Base-by-base conservation (phyloP, 169 alveolate species). In the Cyclospora cayetanensis region DNA sequence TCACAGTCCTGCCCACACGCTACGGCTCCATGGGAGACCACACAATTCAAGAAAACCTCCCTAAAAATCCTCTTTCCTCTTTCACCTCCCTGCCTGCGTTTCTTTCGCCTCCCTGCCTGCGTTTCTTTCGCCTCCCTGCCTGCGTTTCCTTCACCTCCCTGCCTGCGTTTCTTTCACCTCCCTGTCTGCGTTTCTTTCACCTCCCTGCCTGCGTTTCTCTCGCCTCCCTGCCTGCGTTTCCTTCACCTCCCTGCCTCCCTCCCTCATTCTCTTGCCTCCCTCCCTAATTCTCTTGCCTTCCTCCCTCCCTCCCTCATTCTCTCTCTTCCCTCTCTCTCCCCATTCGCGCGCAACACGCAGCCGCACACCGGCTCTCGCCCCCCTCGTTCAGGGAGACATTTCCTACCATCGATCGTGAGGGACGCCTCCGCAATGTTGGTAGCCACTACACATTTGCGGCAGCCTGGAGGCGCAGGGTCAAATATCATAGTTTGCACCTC, bases 341-440 rank as follows among this genome's bases (percentile, higher is more conserved):
- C 9, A 7, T 63, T 63, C 37, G 34, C 76, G n/a, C 15, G 35
- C 60, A 9, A 18, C 60, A 18, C 60, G 60, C 18, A 9, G 9
- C 60, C 60, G 25, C 25, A 9, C 60, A 11, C 60, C 25, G 60
- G 60, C 60, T 18, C 60, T 50, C 60, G 25, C 60, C 60, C 60
- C 18, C 60, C 18, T 50, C 60, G 9, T 1, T 34, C 74, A 60
- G 7, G 31, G 5, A 7, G 5, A 11, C n/a, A 7, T 7, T 3
- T 18, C 95, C 9, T 84, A 55, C 99, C 99, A 95, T 99, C 99
- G 39, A 99, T 99, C n/a, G 99, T 99, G 53, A 99, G 97, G 1
- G 99, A 98, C 0, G 99, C 99, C 95, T 99, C 99, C 4, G 99
- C 99, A 52, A 99, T 99, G 95, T 99, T 99, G 11, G 99, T 99